These are phyloP conservation scores for Penstemon davidsonii DNA, from an alignment of 257 asterid genomes.

Conservation along the genomic window DNA sequence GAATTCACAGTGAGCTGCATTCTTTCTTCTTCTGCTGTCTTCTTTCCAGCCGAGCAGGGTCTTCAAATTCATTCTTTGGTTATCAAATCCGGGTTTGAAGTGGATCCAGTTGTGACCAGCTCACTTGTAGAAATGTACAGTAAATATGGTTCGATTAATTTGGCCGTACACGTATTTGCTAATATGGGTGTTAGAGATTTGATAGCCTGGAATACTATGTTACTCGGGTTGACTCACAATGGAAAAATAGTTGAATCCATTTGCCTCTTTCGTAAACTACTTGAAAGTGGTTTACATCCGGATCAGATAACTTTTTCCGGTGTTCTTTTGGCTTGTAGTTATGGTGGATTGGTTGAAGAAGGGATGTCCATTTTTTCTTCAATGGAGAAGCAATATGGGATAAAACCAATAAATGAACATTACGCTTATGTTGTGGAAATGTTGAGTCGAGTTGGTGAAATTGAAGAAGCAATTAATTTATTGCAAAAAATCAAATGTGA, in stretches of 20 bases:
- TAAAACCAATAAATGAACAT: slow-evolving; percentile 52
- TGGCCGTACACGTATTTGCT: slow-evolving; percentile 39
- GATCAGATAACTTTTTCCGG: slow-evolving; percentile 52
- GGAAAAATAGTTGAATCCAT: slow-evolving; percentile 55
- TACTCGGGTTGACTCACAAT: slow-evolving; percentile 50
- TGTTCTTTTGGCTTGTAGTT: slow-evolving; percentile 57
- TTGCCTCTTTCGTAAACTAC: slow-evolving; percentile 41
- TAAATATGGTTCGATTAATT: slow-evolving; percentile 48
- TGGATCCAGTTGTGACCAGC: slow-evolving; percentile 52
- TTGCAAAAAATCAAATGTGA: slow-evolving; percentile 39
- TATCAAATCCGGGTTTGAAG: slow-evolving; percentile 59
- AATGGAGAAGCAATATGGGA: slow-evolving; percentile 52
- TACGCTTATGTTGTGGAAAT: slow-evolving; percentile 43
- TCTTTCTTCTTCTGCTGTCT: slow-evolving; percentile 45
- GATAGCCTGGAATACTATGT: slow-evolving; percentile 65
- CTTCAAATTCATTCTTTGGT: slow-evolving; percentile 61
- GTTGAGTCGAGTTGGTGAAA: slow-evolving; percentile 50
- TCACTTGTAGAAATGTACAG: slow-evolving; percentile 60
- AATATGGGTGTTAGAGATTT: slow-evolving; percentile 50
- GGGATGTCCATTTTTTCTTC: slow-evolving; percentile 48
- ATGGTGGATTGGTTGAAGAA: slow-evolving; percentile 52
- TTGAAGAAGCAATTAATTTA: slow-evolving; percentile 47
- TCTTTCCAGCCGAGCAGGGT: slow-evolving; percentile 49
- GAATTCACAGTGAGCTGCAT: slow-evolving; percentile 61
- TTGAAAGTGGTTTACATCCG: slow-evolving; percentile 48